Base-by-base conservation (phyloP, 306 rosid genomes). In the Pterocarpus santalinus region DNA sequence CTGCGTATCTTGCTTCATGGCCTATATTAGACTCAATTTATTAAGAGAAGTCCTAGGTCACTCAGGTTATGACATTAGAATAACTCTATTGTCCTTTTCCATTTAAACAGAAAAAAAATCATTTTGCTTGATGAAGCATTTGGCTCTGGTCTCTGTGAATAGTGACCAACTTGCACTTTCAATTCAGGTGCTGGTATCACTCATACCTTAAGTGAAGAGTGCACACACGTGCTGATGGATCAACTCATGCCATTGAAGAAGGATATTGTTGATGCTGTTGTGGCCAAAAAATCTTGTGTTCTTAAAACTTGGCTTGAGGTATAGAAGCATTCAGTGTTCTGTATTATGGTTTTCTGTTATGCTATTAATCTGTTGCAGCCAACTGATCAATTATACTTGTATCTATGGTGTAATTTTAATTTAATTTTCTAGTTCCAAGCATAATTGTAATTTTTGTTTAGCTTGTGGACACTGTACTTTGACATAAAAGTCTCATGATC, bases 171-270 rank as follows among this genome's bases (percentile, higher is more conserved):
- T 65, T 67, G 7, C 69, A 61, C 69, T 85, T 80, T 82, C 75
- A 68, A 86, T 62, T 15, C 76, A 95, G 98, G 98, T 81, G 97
- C 95, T 76, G 64, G 63, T 69, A 74, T 88, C 68, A 86, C 81
- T 74, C 72, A 57, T 76, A 79, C 74, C 80, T 78, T 89, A 49
- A 70, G 73, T 82, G 87, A 84, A 64, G 97, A 89, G 81, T 95
- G 95, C 90, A 95, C 98, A n/a, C 97, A 95, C 75, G 90, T 90
- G 36, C 90, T 95, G 86, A 92, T 92, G 65, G 97, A 92, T 77
- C 92, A 91, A 76, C 83, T 84, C 62, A 87, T 69, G 90, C 92
- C 95, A 34, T 67, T 95, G 70, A 83, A 79, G 65, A 87, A 89
- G 70, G 91, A 91, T 77, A 83, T 95, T 44, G 44, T 92, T 69